Conservation (phyloP, 2,329 filamentous ascomycete species). For the Fusarium succisae region DNA sequence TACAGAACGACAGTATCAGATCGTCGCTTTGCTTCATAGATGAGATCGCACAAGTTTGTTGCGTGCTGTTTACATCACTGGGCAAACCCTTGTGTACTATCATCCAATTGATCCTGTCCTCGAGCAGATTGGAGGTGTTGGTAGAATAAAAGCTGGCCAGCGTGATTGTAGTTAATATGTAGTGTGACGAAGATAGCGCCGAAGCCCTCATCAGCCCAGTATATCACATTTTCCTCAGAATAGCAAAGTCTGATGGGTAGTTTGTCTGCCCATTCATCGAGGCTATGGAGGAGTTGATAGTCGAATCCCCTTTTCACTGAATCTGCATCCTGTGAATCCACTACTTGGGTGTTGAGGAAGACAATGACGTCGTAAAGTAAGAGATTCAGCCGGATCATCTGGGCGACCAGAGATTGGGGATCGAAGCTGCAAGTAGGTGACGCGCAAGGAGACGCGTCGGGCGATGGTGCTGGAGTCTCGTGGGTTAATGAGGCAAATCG, state of each 20-base stretch:
- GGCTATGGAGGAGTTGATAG: background rate
- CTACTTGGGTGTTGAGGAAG: background rate
- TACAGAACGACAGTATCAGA: background rate
- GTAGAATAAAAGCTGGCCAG: background rate
- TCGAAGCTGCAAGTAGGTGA: background rate
- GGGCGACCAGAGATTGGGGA: background rate
- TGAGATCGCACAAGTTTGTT: background rate
- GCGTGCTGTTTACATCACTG: background rate
- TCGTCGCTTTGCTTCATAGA: background rate
- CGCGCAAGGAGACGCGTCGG: no score
- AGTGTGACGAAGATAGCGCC: background rate
- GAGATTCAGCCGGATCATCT: background rate
- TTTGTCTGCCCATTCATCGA: background rate
- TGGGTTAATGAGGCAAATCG: background rate
- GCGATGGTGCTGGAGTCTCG: background rate
- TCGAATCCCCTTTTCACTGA: background rate
- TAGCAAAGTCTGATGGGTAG: background rate
- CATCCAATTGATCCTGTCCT: background rate
- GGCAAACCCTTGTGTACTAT: background rate
- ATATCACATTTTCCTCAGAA: background rate
- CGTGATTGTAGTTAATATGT: background rate
- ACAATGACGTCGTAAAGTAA: background rate
- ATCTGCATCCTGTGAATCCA: background rate
- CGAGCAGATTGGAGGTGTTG: background rate
- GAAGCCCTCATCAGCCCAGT: background rate